Evolutionary conservation across 768 basidiomycete genomes (phyloP), one percentile per base, ranked within the genome.

Genomic region (Leucosporidium creatinivorum): DNA sequence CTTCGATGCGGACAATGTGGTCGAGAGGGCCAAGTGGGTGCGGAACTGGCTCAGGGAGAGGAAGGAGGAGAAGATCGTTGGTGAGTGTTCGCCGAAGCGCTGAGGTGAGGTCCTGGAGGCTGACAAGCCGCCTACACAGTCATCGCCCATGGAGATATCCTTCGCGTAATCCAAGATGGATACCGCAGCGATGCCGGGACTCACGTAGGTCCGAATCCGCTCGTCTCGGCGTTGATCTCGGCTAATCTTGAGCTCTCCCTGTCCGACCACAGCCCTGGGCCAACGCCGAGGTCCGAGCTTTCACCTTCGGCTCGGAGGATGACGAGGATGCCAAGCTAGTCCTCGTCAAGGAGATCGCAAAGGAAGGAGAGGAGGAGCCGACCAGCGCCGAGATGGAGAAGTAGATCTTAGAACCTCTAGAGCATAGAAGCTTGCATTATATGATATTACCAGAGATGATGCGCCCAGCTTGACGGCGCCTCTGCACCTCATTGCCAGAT

Each of bases 131-230:
- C 15, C 39, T 44, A 23, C 23, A 10, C 56, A 57, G 77, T 79
- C 30, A 75, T 79, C 3, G 75, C 77, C 26, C 78, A 79, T 63
- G 77, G 77, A 6, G 77, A 77, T 54, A 75, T 78, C n/a, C 51
- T 78, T 44, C 63, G 77, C 39, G 39, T 44, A 13, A 44, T 44
- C 39, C 39, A 44, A 13, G 39, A 44, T 17, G 39, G 39, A 10
- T 30, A 63, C 65, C 62, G 49, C 78, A 4, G 71, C 69, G 3
- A 28, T 23, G 50, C 30, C 39, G 58, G 23, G 60, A 48, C 19
- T 65, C 30, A 15, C 59, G 61, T 15, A 61, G 50, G 67, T 57
- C 7, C 25, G 30, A 19, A 5, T 12, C 47, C 44, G 23, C 47
- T 13, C n/a, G 8, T 19, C 52, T 54, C 25, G 39, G 39, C 39